Evolutionary conservation across 331 rosid genomes (phyloP).

Genomic region (Acacia concinna): DNA sequence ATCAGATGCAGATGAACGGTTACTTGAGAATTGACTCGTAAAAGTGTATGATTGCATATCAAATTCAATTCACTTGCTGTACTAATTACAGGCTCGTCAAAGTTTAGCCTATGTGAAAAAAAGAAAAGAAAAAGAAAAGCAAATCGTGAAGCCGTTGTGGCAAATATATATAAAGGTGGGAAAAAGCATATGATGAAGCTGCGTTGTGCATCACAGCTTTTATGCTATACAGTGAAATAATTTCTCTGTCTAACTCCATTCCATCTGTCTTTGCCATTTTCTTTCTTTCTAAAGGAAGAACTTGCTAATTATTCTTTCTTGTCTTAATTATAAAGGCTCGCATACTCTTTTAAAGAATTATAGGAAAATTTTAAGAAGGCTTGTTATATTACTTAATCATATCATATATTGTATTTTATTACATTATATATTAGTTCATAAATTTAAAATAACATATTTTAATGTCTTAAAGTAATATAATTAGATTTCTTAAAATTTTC

Average conservation of each 20-base stretch:
- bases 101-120: not conserved
- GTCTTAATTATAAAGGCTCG: too few species aligned
- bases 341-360: too few species aligned
- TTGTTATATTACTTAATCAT: too few species aligned
- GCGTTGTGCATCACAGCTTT: constrained; percentile 27
- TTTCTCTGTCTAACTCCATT: not conserved
- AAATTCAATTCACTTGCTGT: not conserved
- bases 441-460: too few species aligned
- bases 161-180: not conserved
- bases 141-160: not conserved
- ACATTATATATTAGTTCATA: too few species aligned
- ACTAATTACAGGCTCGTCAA: not conserved
- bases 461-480: too few species aligned
- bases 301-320: too few species aligned
- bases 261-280: not conserved
- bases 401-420: too few species aligned
- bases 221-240: not conserved
- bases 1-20: not conserved
- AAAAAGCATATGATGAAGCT: not conserved
- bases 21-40: not conserved
- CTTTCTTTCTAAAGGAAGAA: constrained; percentile 5
- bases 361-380: too few species aligned
- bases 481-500: too few species aligned
- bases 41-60: not conserved
- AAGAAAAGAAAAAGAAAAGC: not conserved